These are phyloP conservation scores for Phyllosticta ampelicida DNA, from an alignment of 2,329 filamentous ascomycete genomes.

Conservation along the genomic window DNA sequence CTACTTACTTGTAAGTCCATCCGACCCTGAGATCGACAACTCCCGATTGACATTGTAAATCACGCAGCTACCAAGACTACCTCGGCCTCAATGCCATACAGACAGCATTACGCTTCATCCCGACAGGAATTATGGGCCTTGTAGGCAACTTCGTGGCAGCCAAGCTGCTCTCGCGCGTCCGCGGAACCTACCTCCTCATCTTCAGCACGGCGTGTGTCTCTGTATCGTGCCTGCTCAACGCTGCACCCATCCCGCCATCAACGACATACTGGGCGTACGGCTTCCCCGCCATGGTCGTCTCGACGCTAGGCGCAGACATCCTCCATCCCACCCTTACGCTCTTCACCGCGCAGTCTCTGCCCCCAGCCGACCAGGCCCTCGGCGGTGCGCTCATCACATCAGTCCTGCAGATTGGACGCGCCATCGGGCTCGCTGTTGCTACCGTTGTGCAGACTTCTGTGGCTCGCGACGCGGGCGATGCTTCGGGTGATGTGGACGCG, in stretches of 20 bases:
- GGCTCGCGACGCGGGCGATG: conserved; percentile 19
- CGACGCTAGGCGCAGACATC: conserved; percentile 56
- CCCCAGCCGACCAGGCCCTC: conserved; percentile 53
- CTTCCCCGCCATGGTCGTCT: conserved; percentile 54
- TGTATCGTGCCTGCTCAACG: conserved; percentile 49
- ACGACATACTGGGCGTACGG: conserved; percentile 47
- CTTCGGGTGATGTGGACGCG: conserved; percentile 14
- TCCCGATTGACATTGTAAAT: too few relatives aligned
- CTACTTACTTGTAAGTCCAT: conserved; percentile 50
- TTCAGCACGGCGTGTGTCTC: conserved; percentile 48
- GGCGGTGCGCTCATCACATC: conserved; percentile 60
- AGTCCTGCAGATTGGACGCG: conserved; percentile 53
- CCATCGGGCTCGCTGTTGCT: conserved; percentile 54
- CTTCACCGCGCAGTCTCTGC: conserved; percentile 53
- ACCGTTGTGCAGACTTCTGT: conserved; percentile 55
- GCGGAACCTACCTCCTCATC: conserved; percentile 47
- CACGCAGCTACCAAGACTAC: too few relatives aligned
- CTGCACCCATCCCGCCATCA: conserved; percentile 49
- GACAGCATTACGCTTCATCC: conserved; percentile 58
- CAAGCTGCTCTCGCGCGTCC: conserved; percentile 36
- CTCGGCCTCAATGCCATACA: conserved; percentile 45
- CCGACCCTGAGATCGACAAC: too few relatives aligned
- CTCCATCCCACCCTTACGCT: conserved; percentile 55
- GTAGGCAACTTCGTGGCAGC: conserved; percentile 45
- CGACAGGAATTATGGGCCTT: conserved; percentile 50